Conservation (phyloP, 768 basidiomycete species). For the Hericium coralloides region DNA sequence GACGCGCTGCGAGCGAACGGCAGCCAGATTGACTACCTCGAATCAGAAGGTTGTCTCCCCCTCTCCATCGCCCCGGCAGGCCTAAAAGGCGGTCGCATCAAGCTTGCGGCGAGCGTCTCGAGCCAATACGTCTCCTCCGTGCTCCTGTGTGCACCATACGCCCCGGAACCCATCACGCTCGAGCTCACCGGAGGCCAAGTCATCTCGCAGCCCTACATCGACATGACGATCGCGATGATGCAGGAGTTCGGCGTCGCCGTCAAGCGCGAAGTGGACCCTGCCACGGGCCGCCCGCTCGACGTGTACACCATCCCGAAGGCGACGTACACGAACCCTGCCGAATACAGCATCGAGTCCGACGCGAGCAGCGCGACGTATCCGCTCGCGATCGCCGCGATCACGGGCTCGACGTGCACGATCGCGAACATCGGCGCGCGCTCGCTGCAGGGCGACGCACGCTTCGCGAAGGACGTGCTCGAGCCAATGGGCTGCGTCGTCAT, state of each 20-base stretch:
- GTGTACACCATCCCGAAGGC: conserved; percentile 83
- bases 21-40: conserved; percentile 67
- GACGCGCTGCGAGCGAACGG: conserved; percentile 82
- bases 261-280: conserved; percentile 49
- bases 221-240: conserved; percentile 99
- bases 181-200: conserved; percentile 91
- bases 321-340: conserved; percentile 64
- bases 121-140: conserved; percentile 98
- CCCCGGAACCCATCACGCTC: conserved; percentile 69
- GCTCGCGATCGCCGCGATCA: conserved; percentile 93
- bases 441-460: conserved; percentile 94
- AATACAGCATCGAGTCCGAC: conserved; percentile 91
- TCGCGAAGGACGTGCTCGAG: conserved; percentile 87
- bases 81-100: conserved; percentile 71
- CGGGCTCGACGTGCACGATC: conserved; percentile 93
- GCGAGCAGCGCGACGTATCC: conserved; percentile 96
- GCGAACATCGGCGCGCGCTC: conserved; percentile 84
- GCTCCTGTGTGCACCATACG: conserved; percentile 94
- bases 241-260: conserved; percentile 79
- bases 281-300: conserved; percentile 56
- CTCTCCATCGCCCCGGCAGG: conserved; percentile 80
- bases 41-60: conserved; percentile 78
- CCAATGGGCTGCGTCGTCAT: conserved; percentile 91
- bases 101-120: conserved; percentile 89
- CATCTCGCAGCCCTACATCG: conserved; percentile 98